Evolutionary conservation across 345 rosid genomes (phyloP).

Genomic region (Toxicodendron radicans): DNA sequence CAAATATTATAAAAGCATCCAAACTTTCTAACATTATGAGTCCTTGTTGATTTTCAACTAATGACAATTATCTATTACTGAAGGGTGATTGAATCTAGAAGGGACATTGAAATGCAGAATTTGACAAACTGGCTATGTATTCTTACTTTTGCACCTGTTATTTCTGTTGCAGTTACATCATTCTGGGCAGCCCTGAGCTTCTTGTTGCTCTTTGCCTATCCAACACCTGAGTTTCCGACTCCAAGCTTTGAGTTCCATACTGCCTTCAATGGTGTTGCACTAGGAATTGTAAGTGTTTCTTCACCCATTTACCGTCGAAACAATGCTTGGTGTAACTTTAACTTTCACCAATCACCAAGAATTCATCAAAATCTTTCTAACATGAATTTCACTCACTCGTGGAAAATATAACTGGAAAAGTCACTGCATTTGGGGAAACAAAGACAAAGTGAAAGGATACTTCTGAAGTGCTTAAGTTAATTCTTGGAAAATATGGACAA

Average conservation of each 20-base stretch:
- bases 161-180: conserved; percentile 62
- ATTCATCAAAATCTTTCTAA: neutral
- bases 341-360: neutral
- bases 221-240: conserved; percentile 87
- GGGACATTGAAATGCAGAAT: conserved; percentile 5
- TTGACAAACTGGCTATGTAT: conserved; percentile 4
- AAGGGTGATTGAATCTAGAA: neutral
- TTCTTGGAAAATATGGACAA: neutral
- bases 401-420: conserved; percentile 1
- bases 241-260: conserved; percentile 96
- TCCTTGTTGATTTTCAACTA: neutral
- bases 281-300: conserved; percentile 79
- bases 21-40: neutral
- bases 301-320: neutral
- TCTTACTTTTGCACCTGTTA: conserved; percentile 1
- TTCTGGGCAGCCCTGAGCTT: conserved; percentile 91
- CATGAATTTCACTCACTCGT: neutral
- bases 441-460: neutral
- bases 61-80: neutral
- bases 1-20: neutral
- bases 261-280: conserved; percentile 85
- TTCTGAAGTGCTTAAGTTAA: neutral
- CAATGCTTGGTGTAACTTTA: neutral
- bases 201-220: conserved; percentile 92
- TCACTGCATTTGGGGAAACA: neutral